Evolutionary conservation across 495 filamentous ascomycete species (phyloP).

Genomic region (Astrothelium macrocarpum): DNA sequence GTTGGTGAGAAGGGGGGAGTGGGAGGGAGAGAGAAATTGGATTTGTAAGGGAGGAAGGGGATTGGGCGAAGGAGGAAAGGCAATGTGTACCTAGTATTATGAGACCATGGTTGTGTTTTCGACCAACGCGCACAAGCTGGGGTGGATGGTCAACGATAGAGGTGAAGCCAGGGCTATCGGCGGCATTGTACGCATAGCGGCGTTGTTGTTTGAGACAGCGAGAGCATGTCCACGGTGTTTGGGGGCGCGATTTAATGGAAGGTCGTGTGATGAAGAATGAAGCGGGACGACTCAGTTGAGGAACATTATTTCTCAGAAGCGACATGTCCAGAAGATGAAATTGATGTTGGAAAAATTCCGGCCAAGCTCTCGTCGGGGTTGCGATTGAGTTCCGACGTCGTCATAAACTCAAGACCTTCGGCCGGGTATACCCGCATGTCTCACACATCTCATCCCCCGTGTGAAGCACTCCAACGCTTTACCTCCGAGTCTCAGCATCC

Average conservation of each 20-base stretch:
- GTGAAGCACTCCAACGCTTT: too few relatives aligned
- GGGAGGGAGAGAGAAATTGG: neutral
- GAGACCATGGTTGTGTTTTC: slow-evolving; percentile 69
- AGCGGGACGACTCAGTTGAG: neutral
- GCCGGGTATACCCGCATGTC: neutral
- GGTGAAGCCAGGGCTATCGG: slow-evolving; percentile 61
- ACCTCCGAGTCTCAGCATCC: too few relatives aligned
- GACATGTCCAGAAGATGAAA: neutral
- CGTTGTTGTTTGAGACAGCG: slow-evolving; percentile 14
- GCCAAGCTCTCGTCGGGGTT: neutral
- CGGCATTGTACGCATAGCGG: slow-evolving; percentile 31
- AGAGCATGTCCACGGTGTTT: slow-evolving; percentile 14
- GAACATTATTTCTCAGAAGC: neutral
- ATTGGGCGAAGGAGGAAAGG: neutral
- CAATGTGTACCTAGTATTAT: slow-evolving; percentile 57
- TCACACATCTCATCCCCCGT: neutral
- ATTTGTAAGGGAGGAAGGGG: neutral
- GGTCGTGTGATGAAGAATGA: neutral
- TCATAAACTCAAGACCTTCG: neutral
- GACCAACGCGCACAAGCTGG: slow-evolving; percentile 58
- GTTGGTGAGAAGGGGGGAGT: slow-evolving; percentile 14
- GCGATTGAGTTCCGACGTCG: neutral
- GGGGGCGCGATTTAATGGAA: neutral
- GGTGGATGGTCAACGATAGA: slow-evolving; percentile 82
- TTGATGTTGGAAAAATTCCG: neutral